phyloP scores from a whole-genome alignment of 2,329 filamentous ascomycete genomes.

The Proliferodiscus dingleyae region DNA sequence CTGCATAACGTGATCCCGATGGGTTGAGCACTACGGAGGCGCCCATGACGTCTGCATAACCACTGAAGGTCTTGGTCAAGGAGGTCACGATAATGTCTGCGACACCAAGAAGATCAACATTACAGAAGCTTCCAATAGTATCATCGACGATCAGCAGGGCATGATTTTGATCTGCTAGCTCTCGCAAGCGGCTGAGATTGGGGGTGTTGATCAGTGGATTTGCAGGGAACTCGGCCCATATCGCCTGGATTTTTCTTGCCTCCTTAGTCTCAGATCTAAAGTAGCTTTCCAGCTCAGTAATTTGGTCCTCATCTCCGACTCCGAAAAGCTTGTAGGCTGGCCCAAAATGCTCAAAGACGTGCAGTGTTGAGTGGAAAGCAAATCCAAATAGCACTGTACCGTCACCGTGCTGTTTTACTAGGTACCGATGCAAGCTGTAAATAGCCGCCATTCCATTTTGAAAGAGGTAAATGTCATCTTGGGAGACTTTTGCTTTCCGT shows the following conservation, averaged over 20 bases:
- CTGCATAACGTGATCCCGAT: conserved; percentile 36
- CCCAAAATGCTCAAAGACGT: conserved; percentile 41
- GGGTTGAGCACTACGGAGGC: conserved; percentile 48
- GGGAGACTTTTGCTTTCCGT: conserved; percentile 10
- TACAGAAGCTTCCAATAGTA: conserved; percentile 34
- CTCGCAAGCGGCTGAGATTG: conserved; percentile 36
- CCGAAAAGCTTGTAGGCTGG: conserved; percentile 44
- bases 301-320: conserved; percentile 36
- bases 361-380: conserved; percentile 47
- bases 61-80: conserved; percentile 56
- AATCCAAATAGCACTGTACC: conserved; percentile 44
- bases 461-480: conserved; percentile 48
- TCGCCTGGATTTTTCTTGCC: conserved; percentile 39
- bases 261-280: conserved; percentile 31
- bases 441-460: conserved; percentile 51
- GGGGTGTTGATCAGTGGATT: conserved; percentile 42
- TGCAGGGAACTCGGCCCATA: conserved; percentile 46
- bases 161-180: conserved; percentile 35
- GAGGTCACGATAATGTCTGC: conserved; percentile 48
- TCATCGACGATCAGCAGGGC: conserved; percentile 34
- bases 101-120: conserved; percentile 41
- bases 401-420: conserved; percentile 33
- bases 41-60: conserved; percentile 50
- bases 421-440: conserved; percentile 37
- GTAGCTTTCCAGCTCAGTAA: conserved; percentile 43